Evolutionary conservation across 2,329 filamentous ascomycete genomes (phyloP), one percentile per base, ranked within the genome.

Genomic region (Amesomyces nigricolor): DNA sequence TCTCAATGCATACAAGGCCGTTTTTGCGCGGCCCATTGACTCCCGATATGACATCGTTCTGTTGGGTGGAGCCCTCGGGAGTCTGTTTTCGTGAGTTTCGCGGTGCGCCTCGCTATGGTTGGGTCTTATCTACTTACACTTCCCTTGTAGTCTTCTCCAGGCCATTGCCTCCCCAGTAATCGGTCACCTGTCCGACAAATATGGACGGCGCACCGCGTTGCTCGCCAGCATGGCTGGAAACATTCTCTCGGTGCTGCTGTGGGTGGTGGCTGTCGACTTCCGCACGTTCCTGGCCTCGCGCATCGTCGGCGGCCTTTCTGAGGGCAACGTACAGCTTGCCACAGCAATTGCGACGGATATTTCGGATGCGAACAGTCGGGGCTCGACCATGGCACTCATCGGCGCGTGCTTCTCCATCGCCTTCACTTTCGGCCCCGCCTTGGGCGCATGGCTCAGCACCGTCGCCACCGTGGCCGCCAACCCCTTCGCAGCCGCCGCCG

Each of bases 271-370:
- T 0, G 87, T 89, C 52, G 92, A 97, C 73, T 99, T 99, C 74
- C 84, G 91, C 42, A 97, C 92, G 2, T 99, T 99, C 68, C 79
- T 99, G 30, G 88, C 91, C n/a, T 95, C 90, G 64, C 85, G 94
- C 49, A 75, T 99, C 2, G 89, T 99, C 0, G 94, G 94, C 22
- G 94, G 94, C 0, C 73, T 99, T 61, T 96, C 91, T 54, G 94
- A 99, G 74, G 94, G 94, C 60, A 99, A 99, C 65, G 89, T 99
- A 2, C 94, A 99, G 75, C 79, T 99, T 13, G 92, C 94, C 4
- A 94, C 92, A 60, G 92, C 94, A 42, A 97, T 99, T 70, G 94
- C 94, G 16, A 94, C 92, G 39, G 94, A 99, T 70, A 91, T 99
- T 62, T 95, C 89, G 43, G 91, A 95, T 65, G 87, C 92, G 63